These are phyloP conservation scores for Phycomyces nitens DNA, from an alignment of 192 early-diverging fungal genomes.

Conservation along the genomic window DNA sequence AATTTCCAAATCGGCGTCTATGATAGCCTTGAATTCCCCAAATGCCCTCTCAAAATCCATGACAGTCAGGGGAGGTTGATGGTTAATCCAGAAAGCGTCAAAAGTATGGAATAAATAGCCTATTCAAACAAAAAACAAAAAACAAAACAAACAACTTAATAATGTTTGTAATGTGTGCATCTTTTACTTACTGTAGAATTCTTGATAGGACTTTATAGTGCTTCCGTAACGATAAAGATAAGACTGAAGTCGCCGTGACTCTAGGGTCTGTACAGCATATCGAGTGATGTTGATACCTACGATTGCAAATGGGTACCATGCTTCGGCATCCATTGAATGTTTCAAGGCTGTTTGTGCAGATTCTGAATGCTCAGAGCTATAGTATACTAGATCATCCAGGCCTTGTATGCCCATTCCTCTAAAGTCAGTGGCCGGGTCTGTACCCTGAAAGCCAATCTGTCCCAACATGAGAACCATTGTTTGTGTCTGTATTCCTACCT, in stretches of 20 bases:
- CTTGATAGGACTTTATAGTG: slow-evolving; percentile 53
- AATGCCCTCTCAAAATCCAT: slow-evolving; percentile 74
- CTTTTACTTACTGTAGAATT: slow-evolving; percentile 70
- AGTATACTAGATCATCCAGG: slow-evolving; percentile 70
- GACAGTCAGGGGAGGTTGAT: slow-evolving; percentile 53
- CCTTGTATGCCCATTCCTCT: slow-evolving; percentile 82
- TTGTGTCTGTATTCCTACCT: slow-evolving; percentile 21
- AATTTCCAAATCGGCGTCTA: slow-evolving; percentile 45
- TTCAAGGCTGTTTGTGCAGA: slow-evolving; percentile 51
- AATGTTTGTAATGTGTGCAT: background rate
- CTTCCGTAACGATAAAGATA: slow-evolving; percentile 59
- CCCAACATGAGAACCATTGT: no score
- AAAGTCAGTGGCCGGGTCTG: slow-evolving; percentile 82
- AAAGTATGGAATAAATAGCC: slow-evolving; percentile 67
- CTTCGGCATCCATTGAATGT: slow-evolving; percentile 54
- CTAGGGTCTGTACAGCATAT: slow-evolving; percentile 55
- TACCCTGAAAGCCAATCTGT: slow-evolving; percentile 82
- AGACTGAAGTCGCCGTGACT: slow-evolving; percentile 63
- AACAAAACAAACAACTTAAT: background rate
- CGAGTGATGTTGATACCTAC: slow-evolving; percentile 78
- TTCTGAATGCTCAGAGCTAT: slow-evolving; percentile 53
- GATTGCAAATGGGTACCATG: slow-evolving; percentile 82
- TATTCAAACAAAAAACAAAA: slow-evolving; percentile 20
- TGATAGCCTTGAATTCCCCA: slow-evolving; percentile 49
- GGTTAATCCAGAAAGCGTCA: slow-evolving; percentile 57